phyloP scores from a whole-genome alignment of 2,329 filamentous ascomycete species.

The Fonsecaea erecta region DNA sequence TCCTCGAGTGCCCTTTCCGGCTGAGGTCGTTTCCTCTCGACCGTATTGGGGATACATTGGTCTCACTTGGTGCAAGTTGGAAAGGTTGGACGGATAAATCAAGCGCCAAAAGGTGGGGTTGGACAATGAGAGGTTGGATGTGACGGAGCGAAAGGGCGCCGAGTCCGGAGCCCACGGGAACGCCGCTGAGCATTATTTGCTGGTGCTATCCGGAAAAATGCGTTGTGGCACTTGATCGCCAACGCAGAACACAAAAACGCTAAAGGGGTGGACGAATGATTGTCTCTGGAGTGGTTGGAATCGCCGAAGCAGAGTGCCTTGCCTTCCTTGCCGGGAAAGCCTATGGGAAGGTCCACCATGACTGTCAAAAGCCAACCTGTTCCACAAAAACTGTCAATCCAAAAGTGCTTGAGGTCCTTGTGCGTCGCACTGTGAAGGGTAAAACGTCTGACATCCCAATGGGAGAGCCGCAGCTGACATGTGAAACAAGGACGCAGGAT shows the following conservation, averaged over 20 bases:
- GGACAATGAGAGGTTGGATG: background rate
- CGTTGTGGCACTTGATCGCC: conserved; percentile 15
- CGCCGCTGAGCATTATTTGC: conserved; percentile 7
- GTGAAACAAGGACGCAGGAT: conserved; percentile 4
- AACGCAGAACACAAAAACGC: conserved; percentile 12
- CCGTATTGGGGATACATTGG: background rate
- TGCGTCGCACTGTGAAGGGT: background rate
- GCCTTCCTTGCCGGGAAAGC: background rate
- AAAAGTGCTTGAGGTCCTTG: background rate
- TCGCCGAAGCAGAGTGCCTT: background rate
- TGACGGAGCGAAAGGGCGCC: background rate
- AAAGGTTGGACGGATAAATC: background rate
- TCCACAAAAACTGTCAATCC: background rate
- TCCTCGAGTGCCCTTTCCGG: conserved; percentile 8
- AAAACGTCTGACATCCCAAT: background rate
- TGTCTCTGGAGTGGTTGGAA: background rate
- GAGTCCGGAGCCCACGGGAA: conserved; percentile 10
- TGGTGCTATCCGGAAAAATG: conserved; percentile 1
- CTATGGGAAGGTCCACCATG: background rate
- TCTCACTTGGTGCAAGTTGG: background rate
- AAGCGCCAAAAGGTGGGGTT: background rate
- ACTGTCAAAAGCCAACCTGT: background rate
- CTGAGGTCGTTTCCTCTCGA: background rate
- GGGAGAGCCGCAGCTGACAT: background rate
- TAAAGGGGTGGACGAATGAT: conserved; percentile 8